These are phyloP conservation scores for Ambrosia trifida DNA, from an alignment of 129 eudicot genomes.

Conservation along the genomic window DNA sequence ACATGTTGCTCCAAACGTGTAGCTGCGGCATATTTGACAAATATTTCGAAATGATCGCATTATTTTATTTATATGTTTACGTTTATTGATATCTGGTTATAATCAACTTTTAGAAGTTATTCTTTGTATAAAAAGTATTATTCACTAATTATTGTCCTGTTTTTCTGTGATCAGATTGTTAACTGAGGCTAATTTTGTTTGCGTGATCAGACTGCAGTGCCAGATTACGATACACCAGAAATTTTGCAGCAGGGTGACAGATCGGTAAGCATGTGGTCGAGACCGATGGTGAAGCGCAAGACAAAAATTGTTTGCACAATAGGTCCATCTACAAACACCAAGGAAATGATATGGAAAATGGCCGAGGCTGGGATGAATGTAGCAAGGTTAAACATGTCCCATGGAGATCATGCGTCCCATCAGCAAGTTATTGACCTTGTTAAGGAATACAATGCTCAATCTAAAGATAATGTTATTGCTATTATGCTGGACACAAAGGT, in stretches of 20 bases:
- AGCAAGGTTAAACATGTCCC: conserved; percentile 93
- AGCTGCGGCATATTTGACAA: too few relatives aligned
- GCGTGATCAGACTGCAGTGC: conserved; percentile 48
- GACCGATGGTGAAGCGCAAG: conserved; percentile 81
- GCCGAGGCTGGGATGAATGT: conserved; percentile 99
- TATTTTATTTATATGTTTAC: too few relatives aligned
- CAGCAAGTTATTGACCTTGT: conserved; percentile 92
- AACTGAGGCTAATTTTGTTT: not conserved
- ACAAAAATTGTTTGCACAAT: conserved; percentile 96
- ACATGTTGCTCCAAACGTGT: too few relatives aligned
- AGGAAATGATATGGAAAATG: conserved; percentile 96
- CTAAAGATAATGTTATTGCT: conserved; percentile 89
- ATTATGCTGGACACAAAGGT: conserved; percentile 97
- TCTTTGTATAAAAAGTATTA: too few relatives aligned
- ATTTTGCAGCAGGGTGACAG: conserved; percentile 54
- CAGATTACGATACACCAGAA: conserved; percentile 41
- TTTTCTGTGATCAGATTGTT: too few relatives aligned
- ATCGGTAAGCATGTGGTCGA: conserved; percentile 64
- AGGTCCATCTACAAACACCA: conserved; percentile 93
- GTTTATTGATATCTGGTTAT: too few relatives aligned
- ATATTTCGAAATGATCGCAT: too few relatives aligned
- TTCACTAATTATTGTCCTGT: too few relatives aligned
- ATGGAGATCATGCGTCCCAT: conserved; percentile 94
- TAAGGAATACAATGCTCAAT: conserved; percentile 88
- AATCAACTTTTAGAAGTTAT: too few relatives aligned